A percentile compares a stretch with the other conserved stretches of the same genome.
phyloP scores from a whole-genome alignment of 202 grass and related monocot species.

The Miscanthus sacchariflorus region DNA sequence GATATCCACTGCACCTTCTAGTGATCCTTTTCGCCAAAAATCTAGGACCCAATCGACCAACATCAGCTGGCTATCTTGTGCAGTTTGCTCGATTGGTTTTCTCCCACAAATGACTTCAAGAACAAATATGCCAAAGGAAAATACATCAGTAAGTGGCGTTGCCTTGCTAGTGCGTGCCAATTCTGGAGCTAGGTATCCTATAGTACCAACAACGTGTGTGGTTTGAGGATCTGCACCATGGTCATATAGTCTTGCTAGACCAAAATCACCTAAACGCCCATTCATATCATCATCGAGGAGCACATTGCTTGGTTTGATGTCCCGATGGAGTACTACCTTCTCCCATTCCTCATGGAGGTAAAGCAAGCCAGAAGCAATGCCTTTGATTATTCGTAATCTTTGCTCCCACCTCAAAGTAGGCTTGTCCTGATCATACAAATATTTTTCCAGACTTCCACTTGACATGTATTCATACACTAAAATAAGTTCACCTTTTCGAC shows the following conservation, averaged over 20 bases:
- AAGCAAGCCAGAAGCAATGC: slow-evolving; percentile 35
- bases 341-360: slow-evolving; percentile 57
- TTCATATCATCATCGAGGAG: slow-evolving; percentile 44
- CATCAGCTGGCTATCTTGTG: background rate
- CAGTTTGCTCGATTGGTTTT: slow-evolving; percentile 6
- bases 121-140: slow-evolving; percentile 43
- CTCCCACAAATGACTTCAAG: slow-evolving; percentile 45
- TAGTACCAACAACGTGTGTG: slow-evolving; percentile 21
- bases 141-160: slow-evolving; percentile 43
- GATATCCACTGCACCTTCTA: background rate
- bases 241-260: slow-evolving; percentile 29
- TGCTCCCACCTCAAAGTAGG: slow-evolving; percentile 37
- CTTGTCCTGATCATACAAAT: background rate
- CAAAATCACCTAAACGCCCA: slow-evolving; percentile 18
- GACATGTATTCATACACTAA: slow-evolving; percentile 34
- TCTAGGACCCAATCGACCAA: slow-evolving; percentile 40
- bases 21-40: background rate
- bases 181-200: slow-evolving; percentile 44
- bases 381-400: slow-evolving; percentile 35
- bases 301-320: slow-evolving; percentile 54
- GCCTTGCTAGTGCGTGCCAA: slow-evolving; percentile 33
- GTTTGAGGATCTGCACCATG: slow-evolving; percentile 9
- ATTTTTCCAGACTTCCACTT: slow-evolving; percentile 18
- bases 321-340: slow-evolving; percentile 49
- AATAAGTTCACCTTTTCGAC: slow-evolving; percentile 29